phyloP scores from a whole-genome alignment of 2,329 filamentous ascomycete species.

The Ceratocystis smalleyi region DNA sequence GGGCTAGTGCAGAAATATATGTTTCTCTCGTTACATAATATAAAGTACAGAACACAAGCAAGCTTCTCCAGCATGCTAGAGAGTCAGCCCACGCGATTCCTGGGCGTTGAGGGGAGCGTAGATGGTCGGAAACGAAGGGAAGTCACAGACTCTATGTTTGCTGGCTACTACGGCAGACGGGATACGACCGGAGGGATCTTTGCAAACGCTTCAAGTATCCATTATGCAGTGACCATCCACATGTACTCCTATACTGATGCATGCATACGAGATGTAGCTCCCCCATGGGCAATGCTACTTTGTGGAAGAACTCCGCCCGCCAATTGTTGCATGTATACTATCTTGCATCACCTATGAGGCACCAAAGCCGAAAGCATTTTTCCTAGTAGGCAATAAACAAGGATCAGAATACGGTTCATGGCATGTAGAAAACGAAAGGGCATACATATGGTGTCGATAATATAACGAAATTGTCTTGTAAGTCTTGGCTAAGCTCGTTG shows the following conservation, averaged over 20 bases:
- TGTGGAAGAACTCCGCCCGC: background rate
- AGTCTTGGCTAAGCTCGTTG: no score
- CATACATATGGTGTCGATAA: no score
- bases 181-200: background rate
- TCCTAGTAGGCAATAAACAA: no score
- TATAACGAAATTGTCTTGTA: no score
- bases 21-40: background rate
- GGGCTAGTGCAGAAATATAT: background rate
- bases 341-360: no score
- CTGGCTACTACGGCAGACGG: background rate
- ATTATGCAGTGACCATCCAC: background rate
- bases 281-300: background rate
- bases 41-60: background rate
- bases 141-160: background rate
- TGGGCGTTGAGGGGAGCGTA: no score
- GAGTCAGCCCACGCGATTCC: no score
- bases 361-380: no score
- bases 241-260: background rate
- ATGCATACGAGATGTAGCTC: background rate
- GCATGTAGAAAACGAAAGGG: no score
- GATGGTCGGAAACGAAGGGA: background rate
- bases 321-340: background rate
- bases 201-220: background rate
- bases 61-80: background rate
- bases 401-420: no score